A percentile compares a stretch with the other conserved stretches of the same genome.
These are phyloP conservation scores for Sordariomycetes sp. DNA, from an alignment of 2,329 filamentous ascomycete species.

Conservation along the genomic window DNA sequence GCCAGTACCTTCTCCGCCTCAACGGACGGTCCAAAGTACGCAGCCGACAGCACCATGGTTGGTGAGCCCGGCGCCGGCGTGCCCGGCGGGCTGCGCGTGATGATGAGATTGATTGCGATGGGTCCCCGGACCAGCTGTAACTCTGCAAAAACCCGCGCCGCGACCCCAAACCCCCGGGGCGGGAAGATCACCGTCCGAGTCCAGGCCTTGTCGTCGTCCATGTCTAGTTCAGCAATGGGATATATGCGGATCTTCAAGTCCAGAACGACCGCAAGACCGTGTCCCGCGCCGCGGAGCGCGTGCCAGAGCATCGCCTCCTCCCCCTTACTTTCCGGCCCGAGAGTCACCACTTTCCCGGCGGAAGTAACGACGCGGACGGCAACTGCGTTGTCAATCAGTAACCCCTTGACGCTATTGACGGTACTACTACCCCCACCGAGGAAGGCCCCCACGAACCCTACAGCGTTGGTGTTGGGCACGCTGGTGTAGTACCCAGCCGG, in stretches of 20 bases:
- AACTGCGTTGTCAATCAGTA: constrained; percentile 17
- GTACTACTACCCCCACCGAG: constrained; percentile 15
- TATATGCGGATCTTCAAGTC: constrained; percentile 13
- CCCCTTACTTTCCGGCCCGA: constrained; percentile 8
- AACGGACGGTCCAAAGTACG: constrained; percentile 12
- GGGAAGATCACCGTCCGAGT: constrained; percentile 16
- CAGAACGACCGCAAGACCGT: constrained; percentile 18
- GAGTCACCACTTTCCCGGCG: constrained; percentile 6
- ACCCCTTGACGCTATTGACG: constrained; percentile 16
- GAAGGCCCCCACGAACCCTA: constrained; percentile 14
- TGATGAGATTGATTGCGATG: constrained; percentile 10
- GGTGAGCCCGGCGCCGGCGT: constrained; percentile 15
- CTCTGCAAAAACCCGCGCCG: constrained; percentile 10
- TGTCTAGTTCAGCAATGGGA: constrained; percentile 11
- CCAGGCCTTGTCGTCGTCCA: constrained; percentile 18
- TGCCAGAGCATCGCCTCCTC: constrained; percentile 16
- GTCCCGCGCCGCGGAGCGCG: constrained; percentile 18
- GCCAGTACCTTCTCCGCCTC: constrained; percentile 12
- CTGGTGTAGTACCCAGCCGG: constrained; percentile 17
- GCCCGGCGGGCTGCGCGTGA: constrained; percentile 15
- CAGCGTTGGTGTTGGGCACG: constrained; percentile 10
- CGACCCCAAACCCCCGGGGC: constrained; percentile 9
- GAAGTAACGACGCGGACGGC: constrained; percentile 15
- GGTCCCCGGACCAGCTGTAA: constrained; percentile 8
- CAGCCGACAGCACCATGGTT: constrained; percentile 12